Evolutionary conservation across 495 filamentous ascomycete species (phyloP).

Genomic region (Talaromyces borbonicus): DNA sequence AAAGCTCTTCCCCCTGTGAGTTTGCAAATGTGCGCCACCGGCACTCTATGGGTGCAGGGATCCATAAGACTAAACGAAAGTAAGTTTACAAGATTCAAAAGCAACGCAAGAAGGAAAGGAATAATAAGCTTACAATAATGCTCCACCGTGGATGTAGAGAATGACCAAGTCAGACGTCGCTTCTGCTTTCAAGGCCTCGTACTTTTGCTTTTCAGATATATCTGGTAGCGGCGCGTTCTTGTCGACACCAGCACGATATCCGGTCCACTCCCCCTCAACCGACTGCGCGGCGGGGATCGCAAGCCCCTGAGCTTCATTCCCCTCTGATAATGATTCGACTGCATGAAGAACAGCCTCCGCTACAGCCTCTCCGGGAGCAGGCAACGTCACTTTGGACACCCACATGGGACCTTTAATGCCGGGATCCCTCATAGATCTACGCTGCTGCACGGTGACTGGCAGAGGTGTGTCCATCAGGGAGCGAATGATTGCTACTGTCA

Average conservation of each 20-base stretch:
- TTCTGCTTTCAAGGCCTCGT: slow-evolving; percentile 61
- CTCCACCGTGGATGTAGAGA: slow-evolving; percentile 85
- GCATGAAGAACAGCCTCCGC: slow-evolving; percentile 49
- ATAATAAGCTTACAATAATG: slow-evolving; percentile 52
- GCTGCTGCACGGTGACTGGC: slow-evolving; percentile 54
- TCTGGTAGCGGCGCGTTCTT: slow-evolving; percentile 44
- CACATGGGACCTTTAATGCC: slow-evolving; percentile 72
- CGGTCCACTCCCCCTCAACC: slow-evolving; percentile 84
- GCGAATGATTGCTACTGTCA: slow-evolving; percentile 62
- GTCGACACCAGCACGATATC: slow-evolving; percentile 50
- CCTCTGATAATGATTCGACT: slow-evolving; percentile 52
- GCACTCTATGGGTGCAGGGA: slow-evolving; percentile 52
- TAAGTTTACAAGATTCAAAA: slow-evolving; percentile 6
- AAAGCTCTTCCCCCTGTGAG: slow-evolving; percentile 52
- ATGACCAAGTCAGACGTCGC: slow-evolving; percentile 55
- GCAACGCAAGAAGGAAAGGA: background rate
- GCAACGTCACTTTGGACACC: slow-evolving; percentile 58
- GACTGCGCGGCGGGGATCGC: slow-evolving; percentile 43
- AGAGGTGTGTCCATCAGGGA: slow-evolving; percentile 39
- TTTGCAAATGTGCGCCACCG: slow-evolving; percentile 36
- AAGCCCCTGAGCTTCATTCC: slow-evolving; percentile 31
- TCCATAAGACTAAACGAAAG: slow-evolving; percentile 51
- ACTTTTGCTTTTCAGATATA: slow-evolving; percentile 62
- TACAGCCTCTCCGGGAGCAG: slow-evolving; percentile 44
- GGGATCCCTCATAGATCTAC: slow-evolving; percentile 47